These are phyloP conservation scores for Petasospora rhodanensis DNA, from an alignment of 1,139 yeast genomes.

Conservation along the genomic window DNA sequence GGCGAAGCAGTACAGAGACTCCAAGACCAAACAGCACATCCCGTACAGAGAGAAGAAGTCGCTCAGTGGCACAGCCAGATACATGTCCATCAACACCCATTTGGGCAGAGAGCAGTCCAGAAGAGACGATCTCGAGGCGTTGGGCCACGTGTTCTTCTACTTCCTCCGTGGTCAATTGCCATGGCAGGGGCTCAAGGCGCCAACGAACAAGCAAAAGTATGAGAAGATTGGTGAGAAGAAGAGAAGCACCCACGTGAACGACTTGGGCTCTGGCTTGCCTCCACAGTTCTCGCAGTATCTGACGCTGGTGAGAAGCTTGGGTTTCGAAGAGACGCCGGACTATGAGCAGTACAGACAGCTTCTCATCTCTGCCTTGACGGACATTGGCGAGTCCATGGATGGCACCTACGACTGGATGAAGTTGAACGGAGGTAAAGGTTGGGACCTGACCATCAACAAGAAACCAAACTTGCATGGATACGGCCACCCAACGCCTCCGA, in stretches of 20 bases:
- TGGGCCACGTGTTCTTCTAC: constrained; percentile 92
- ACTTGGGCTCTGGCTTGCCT: constrained; percentile 80
- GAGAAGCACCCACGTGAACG: constrained; percentile 75
- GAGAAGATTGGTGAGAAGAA: constrained; percentile 90
- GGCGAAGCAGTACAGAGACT: constrained; percentile 94
- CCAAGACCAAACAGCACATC: constrained; percentile 90
- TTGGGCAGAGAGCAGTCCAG: constrained; percentile 95
- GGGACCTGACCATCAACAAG: constrained; percentile 79
- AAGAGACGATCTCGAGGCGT: constrained; percentile 92
- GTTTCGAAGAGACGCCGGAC: constrained; percentile 93
- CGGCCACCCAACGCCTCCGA: constrained; percentile 64
- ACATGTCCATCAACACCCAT: constrained; percentile 94
- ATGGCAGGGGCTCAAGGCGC: constrained; percentile 96
- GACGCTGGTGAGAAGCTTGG: constrained; percentile 74
- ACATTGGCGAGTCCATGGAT: constrained; percentile 70
- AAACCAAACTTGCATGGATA: constrained; percentile 91
- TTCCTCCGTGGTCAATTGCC: constrained; percentile 94
- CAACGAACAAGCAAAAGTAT: constrained; percentile 75
- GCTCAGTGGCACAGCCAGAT: constrained; percentile 97
- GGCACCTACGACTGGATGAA: constrained; percentile 95
- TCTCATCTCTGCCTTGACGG: constrained; percentile 68
- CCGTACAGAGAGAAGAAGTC: constrained; percentile 96
- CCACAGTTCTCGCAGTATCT: constrained; percentile 83
- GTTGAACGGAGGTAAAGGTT: constrained; percentile 86
- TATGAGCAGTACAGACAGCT: constrained; percentile 78